Evolutionary conservation across 2,329 filamentous ascomycete genomes (phyloP).

Genomic region (Claviceps quebecensis): DNA sequence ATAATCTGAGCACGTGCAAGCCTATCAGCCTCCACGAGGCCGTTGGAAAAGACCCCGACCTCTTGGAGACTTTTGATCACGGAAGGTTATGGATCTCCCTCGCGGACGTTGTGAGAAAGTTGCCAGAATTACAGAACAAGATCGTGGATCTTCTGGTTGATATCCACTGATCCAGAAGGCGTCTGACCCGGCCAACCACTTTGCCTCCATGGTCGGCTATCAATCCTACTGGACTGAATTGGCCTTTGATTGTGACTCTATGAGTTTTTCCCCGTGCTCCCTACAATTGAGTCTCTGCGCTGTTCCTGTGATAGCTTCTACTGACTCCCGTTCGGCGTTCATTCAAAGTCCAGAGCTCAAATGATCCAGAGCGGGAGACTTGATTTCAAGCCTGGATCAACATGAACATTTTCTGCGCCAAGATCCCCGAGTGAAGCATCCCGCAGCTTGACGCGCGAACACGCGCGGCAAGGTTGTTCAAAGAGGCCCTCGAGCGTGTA

Average conservation of each 20-base stretch:
- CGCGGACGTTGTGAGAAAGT: not conserved
- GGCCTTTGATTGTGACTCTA: not conserved
- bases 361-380: not conserved
- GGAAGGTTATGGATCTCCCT: not conserved
- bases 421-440: not conserved
- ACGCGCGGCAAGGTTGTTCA: not conserved
- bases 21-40: not conserved
- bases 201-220: not conserved
- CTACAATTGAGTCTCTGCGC: too few species aligned
- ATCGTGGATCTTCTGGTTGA: not conserved
- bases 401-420: not conserved
- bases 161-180: conserved; percentile 1
- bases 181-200: not conserved
- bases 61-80: not conserved
- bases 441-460: not conserved
- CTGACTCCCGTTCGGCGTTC: not conserved
- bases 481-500: too few species aligned
- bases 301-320: not conserved
- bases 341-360: not conserved
- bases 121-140: not conserved
- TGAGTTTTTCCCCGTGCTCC: not conserved
- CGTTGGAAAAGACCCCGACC: not conserved
- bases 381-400: not conserved
- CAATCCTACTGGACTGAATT: not conserved
- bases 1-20: not conserved